These are phyloP conservation scores for Neostapfia colusana DNA, from an alignment of 176 grass and related monocot species.

Conservation along the genomic window DNA sequence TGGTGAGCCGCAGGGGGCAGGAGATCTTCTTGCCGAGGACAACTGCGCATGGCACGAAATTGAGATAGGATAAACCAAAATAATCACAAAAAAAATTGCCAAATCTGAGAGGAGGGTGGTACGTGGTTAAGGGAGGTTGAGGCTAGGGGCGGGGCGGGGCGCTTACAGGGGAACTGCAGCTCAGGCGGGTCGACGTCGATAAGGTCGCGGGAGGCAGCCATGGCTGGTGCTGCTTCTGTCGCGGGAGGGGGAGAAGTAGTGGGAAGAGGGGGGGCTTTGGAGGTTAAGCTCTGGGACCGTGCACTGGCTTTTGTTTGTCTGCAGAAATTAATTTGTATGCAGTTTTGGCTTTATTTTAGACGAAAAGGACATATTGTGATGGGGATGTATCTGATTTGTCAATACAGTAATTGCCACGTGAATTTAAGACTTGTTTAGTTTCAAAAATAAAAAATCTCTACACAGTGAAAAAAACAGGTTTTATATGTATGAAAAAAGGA, in stretches of 20 bases:
- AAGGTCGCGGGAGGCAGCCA: constrained; percentile 57
- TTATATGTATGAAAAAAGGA: background rate
- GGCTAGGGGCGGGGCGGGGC: background rate
- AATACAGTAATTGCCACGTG: background rate
- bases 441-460: background rate
- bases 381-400: constrained; percentile 1
- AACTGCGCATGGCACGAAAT: constrained; percentile 44
- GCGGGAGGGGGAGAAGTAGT: constrained; percentile 8
- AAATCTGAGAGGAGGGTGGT: constrained; percentile 1
- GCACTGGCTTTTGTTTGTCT: constrained; percentile 3
- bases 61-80: constrained; percentile 10
- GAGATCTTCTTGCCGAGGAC: constrained; percentile 61
- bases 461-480: background rate
- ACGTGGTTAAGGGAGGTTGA: background rate
- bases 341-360: background rate
- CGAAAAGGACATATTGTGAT: background rate
- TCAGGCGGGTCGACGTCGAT: constrained; percentile 58
- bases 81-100: background rate
- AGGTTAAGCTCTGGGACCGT: constrained; percentile 14
- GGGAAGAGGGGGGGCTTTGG: constrained; percentile 29
- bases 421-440: background rate
- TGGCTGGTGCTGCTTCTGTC: constrained; percentile 35
- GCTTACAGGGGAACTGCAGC: constrained; percentile 66
- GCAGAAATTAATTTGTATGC: constrained; percentile 7
- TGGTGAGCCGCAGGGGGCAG: constrained; percentile 52